phyloP scores from a whole-genome alignment of 2,329 filamentous ascomycete genomes.

The Botrytis fragariae region DNA sequence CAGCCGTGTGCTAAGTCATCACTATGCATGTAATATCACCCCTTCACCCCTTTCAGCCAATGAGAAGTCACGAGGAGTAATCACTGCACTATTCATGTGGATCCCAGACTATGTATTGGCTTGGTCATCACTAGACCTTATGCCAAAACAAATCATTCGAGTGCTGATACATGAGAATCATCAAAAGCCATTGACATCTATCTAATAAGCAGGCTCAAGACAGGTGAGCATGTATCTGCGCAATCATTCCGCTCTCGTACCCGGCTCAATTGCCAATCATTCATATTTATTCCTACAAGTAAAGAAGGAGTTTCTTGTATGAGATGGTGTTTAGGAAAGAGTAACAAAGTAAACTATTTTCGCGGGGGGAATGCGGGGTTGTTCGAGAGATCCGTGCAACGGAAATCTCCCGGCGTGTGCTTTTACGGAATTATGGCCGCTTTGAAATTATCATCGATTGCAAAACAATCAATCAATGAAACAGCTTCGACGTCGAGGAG shows the following conservation, averaged over 20 bases:
- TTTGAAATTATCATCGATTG: no score
- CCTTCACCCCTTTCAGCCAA: neutral
- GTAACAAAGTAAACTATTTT: no score
- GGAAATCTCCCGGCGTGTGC: neutral
- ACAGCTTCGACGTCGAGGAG: neutral
- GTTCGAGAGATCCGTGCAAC: neutral
- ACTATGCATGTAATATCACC: neutral
- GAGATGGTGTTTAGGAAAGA: neutral
- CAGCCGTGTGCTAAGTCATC: neutral
- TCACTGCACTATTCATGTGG: neutral
- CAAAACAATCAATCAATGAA: neutral
- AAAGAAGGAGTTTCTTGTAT: neutral
- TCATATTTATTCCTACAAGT: no score
- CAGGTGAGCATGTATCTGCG: neutral
- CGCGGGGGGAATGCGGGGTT: neutral
- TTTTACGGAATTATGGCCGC: conserved; percentile 1
- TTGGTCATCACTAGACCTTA: neutral
- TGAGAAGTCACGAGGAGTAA: neutral
- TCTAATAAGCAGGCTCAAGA: neutral
- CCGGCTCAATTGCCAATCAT: neutral
- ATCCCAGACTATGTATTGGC: neutral
- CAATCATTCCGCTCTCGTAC: neutral
- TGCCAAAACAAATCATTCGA: neutral
- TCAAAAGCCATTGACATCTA: neutral
- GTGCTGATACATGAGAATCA: neutral